Percentiles rank a stretch among this genome's conserved stretches.
These are phyloP conservation scores for Chaetomium cochliodes DNA, from an alignment of 495 filamentous ascomycete species.

Conservation along the genomic window DNA sequence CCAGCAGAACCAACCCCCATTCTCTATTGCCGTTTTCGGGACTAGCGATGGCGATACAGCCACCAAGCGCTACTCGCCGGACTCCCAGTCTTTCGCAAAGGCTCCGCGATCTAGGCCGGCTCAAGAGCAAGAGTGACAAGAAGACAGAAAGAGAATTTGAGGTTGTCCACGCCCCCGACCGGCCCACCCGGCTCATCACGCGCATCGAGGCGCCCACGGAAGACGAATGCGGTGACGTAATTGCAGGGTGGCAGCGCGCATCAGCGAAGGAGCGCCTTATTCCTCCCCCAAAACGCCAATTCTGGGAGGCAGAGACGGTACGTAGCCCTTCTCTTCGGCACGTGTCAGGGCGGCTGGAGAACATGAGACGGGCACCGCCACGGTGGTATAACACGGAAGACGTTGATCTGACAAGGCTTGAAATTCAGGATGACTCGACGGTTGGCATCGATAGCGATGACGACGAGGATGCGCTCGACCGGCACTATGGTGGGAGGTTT, in stretches of 20 bases:
- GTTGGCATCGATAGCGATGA: not conserved
- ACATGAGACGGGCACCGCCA: not conserved
- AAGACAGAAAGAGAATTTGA: conserved; percentile 23
- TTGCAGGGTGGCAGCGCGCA: conserved; percentile 28
- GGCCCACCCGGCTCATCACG: conserved; percentile 18
- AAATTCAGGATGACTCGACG: not conserved
- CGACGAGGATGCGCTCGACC: not conserved
- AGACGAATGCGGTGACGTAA: conserved; percentile 31
- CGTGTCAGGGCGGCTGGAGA: not conserved
- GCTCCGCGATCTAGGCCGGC: conserved; percentile 26
- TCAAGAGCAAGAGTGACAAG: conserved; percentile 11
- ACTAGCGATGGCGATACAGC: not conserved
- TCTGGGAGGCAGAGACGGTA: not conserved
- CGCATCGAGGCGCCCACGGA: conserved; percentile 29
- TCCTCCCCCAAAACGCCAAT: not conserved
- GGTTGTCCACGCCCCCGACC: conserved; percentile 36
- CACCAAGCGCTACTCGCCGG: not conserved
- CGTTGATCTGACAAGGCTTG: not conserved
- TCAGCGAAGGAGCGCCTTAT: not conserved
- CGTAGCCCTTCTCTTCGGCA: not conserved
- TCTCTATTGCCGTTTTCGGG: not conserved
- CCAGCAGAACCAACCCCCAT: not conserved
- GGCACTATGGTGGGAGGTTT: not conserved
- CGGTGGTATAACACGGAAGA: not conserved
- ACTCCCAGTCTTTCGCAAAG: conserved; percentile 23